Evolutionary conservation across 2,329 filamentous ascomycete species (phyloP).

Genomic region (Arthroderma sp.): DNA sequence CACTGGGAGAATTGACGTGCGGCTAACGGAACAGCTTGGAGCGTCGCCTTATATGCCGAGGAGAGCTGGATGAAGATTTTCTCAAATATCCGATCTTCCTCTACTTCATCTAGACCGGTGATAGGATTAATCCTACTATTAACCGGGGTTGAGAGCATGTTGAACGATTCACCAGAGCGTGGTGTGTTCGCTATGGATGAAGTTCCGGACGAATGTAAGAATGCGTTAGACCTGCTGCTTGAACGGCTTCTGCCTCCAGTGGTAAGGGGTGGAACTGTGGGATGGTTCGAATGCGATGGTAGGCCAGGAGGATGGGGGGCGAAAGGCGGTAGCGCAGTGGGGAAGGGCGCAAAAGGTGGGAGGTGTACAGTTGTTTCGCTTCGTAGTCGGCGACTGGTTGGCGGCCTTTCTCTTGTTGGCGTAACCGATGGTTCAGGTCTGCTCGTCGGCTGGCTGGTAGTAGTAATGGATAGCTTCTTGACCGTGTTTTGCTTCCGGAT

Average conservation of each 20-base stretch:
- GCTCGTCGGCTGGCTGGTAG: constrained; percentile 20
- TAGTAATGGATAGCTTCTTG: constrained; percentile 4
- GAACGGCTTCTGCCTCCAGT: constrained; percentile 32
- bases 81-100: constrained; percentile 73
- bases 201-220: constrained; percentile 38
- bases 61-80: constrained; percentile 67
- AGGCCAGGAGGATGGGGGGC: constrained; percentile 18
- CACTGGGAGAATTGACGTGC: constrained; percentile 54
- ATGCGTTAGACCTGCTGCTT: constrained; percentile 43
- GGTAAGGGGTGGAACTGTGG: constrained; percentile 21
- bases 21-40: constrained; percentile 58
- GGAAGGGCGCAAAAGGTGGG: constrained; percentile 26
- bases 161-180: constrained; percentile 71
- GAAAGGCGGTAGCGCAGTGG: constrained; percentile 21
- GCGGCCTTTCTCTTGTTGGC: constrained; percentile 37
- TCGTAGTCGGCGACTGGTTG: constrained; percentile 33
- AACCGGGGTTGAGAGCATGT: constrained; percentile 35
- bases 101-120: constrained; percentile 52
- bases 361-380: constrained; percentile 43
- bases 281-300: constrained; percentile 4
- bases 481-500: constrained; percentile 19
- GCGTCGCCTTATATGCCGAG: constrained; percentile 59
- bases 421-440: constrained; percentile 25
- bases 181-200: constrained; percentile 53
- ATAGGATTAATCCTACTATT: constrained; percentile 42